Conservation (phyloP, 192 early-diverging fungal genomes). For the Backusella luteola region DNA sequence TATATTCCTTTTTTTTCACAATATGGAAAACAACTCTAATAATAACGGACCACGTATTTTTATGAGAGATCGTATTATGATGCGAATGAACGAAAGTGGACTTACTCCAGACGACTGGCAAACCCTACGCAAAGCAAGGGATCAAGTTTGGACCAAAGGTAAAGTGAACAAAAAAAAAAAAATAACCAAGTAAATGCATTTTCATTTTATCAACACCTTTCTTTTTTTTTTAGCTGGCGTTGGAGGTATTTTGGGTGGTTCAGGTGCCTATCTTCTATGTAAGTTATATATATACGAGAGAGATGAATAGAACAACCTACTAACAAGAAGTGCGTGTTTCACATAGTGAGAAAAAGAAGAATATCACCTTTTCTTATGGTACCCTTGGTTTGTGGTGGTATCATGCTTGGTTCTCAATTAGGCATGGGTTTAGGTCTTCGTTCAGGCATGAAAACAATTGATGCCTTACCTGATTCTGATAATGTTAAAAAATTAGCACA, state of each 20-base stretch:
- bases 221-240: not conserved
- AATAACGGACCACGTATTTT: not conserved
- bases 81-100: not conserved
- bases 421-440: not conserved
- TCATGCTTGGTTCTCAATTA: not conserved
- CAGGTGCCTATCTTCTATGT: not conserved
- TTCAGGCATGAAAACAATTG: not conserved
- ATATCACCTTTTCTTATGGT: slow-evolving; percentile 3
- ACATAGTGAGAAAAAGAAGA: not conserved
- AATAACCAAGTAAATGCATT: not conserved
- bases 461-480: not conserved
- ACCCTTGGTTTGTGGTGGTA: not conserved
- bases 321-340: not conserved
- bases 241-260: not conserved
- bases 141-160: not conserved
- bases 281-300: not conserved
- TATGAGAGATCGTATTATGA: not conserved
- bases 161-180: not conserved
- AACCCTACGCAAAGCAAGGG: not conserved
- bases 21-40: not conserved
- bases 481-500: not conserved
- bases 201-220: not conserved
- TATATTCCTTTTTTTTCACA: not conserved
- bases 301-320: not conserved
- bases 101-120: not conserved